A percentile compares a stretch with the other conserved stretches of the same genome.
phyloP scores from a whole-genome alignment of 169 alveolate genomes.

The Besnoitia besnoiti region DNA sequence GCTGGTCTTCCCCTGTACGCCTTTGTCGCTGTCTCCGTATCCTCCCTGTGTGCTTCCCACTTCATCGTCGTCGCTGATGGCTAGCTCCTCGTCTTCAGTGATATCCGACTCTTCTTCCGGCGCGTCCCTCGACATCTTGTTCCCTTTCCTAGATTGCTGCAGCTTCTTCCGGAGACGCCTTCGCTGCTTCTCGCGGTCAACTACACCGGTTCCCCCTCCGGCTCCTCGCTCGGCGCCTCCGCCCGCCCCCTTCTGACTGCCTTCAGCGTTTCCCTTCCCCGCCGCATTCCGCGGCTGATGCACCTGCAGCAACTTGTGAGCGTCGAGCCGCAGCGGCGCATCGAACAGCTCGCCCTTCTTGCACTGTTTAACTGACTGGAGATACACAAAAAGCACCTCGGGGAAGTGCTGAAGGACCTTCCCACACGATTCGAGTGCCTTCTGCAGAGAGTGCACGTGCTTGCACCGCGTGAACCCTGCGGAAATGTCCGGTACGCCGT shows the following conservation, averaged over 20 bases:
- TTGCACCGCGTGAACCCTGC: constrained; percentile 69
- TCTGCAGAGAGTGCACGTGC: constrained; percentile 76
- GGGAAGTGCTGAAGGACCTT: constrained; percentile 83
- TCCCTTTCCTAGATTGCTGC: constrained; percentile 38
- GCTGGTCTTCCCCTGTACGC: background rate
- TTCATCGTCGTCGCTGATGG: constrained; percentile 29
- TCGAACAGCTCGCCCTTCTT: constrained; percentile 90
- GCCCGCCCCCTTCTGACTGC: background rate
- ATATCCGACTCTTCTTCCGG: constrained; percentile 16
- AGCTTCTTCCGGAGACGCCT: constrained; percentile 48
- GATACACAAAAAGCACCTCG: constrained; percentile 85
- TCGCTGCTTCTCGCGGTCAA: constrained; percentile 34
- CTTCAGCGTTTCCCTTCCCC: background rate
- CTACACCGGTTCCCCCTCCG: background rate
- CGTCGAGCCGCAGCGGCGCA: constrained; percentile 87
- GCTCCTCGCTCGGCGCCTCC: constrained; percentile 18
- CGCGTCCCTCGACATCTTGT: background rate
- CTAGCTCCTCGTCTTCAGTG: constrained; percentile 43
- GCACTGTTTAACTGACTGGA: constrained; percentile 85
- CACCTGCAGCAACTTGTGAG: constrained; percentile 75
- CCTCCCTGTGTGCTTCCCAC: constrained; percentile 57
- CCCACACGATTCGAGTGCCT: constrained; percentile 85
- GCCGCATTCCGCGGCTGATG: background rate
- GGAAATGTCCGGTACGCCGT: constrained; percentile 69
- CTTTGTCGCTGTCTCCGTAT: background rate